Percentiles rank a stretch among this genome's conserved stretches.
These are phyloP conservation scores for Blastomyces parvus DNA, from an alignment of 2,329 filamentous ascomycete species.

Conservation along the genomic window DNA sequence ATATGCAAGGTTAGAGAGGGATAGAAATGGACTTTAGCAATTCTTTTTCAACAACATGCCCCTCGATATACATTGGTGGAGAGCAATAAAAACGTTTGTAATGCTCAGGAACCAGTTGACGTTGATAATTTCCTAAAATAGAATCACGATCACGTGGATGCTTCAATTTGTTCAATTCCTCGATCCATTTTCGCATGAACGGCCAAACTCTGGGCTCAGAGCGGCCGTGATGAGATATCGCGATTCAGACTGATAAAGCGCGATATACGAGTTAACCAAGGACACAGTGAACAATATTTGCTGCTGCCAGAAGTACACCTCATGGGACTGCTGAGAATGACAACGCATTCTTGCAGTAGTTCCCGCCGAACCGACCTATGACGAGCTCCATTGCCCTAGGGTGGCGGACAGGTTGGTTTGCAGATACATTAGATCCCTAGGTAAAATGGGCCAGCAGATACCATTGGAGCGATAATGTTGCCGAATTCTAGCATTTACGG, in stretches of 20 bases:
- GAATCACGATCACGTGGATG: background rate
- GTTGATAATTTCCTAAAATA: background rate
- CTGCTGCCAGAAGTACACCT: too few relatives aligned
- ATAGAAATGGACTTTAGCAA: background rate
- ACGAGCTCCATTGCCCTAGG: background rate
- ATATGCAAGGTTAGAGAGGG: too few relatives aligned
- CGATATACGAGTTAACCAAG: background rate
- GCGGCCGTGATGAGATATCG: background rate
- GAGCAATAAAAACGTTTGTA: too few relatives aligned
- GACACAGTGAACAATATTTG: background rate
- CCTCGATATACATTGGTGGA: too few relatives aligned
- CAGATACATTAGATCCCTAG: too few relatives aligned
- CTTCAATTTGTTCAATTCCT: background rate
- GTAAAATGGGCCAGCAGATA: too few relatives aligned
- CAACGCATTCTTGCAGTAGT: slow-evolving; percentile 8
- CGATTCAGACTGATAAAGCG: background rate
- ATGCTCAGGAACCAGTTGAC: too few relatives aligned
- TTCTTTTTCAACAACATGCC: background rate
- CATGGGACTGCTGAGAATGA: background rate
- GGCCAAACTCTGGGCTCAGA: background rate
- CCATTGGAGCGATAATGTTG: too few relatives aligned
- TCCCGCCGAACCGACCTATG: background rate
- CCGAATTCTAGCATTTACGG: background rate
- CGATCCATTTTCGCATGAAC: background rate
- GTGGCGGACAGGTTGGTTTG: too few relatives aligned